A percentile compares a stretch with the other conserved stretches of the same genome.
phyloP scores from a whole-genome alignment of 257 asterid species.

The Jacaranda mimosifolia region DNA sequence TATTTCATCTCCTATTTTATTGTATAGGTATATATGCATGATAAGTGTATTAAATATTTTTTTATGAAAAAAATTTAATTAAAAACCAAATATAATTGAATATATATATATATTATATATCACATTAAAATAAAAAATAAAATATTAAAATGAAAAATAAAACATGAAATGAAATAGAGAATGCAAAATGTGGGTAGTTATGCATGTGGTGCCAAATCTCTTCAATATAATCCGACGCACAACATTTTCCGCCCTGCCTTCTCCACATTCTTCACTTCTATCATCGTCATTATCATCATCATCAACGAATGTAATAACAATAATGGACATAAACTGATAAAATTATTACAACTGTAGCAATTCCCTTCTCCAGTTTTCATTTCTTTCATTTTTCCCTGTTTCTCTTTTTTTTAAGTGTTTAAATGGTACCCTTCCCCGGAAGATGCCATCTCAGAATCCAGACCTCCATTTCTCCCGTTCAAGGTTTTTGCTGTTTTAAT shows the following conservation, averaged over 20 bases:
- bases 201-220: background rate
- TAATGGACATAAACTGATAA: conserved; percentile 30
- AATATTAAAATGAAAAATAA: no score
- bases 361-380: background rate
- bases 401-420: background rate
- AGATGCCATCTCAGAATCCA: conserved; percentile 68
- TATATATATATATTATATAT: no score
- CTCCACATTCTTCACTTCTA: conserved; percentile 25
- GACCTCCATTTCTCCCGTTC: conserved; percentile 57
- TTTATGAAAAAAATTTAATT: no score
- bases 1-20: no score
- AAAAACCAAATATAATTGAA: no score
- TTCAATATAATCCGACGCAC: background rate
- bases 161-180: no score
- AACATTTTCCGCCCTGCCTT: conserved; percentile 23
- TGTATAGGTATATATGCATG: no score
- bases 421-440: conserved; percentile 66
- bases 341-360: background rate
- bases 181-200: no score
- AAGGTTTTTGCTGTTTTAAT: conserved; percentile 43
- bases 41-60: no score
- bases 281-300: background rate
- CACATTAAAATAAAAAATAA: no score
- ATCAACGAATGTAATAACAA: background rate
- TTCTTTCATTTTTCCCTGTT: conserved; percentile 17